phyloP scores from a whole-genome alignment of 2,329 filamentous ascomycete species.

The Cadophora gregata region DNA sequence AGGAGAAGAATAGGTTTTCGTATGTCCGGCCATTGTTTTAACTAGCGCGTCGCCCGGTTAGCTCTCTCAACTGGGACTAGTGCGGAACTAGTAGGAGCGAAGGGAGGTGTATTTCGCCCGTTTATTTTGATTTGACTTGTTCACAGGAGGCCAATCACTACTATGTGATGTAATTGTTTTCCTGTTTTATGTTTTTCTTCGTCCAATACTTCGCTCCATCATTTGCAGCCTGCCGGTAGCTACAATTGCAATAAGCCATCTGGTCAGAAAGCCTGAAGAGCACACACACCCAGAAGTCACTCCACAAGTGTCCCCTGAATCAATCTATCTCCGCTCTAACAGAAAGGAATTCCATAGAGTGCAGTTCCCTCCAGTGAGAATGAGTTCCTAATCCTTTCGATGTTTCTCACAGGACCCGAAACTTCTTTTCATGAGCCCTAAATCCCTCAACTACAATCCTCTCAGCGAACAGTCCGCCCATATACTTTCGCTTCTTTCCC shows the following conservation, averaged over 20 bases:
- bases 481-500: not conserved
- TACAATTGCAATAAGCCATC: no score
- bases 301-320: no score
- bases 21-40: not conserved
- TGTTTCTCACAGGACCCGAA: not conserved
- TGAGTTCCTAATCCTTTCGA: not conserved
- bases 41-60: not conserved
- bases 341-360: not conserved
- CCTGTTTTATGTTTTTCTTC: no score
- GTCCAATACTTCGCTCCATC: no score
- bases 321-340: not conserved
- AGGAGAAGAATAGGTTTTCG: not conserved
- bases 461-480: not conserved
- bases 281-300: no score
- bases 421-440: not conserved
- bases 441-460: not conserved
- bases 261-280: no score
- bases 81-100: not conserved
- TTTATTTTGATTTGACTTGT: not conserved
- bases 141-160: no score
- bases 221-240: no score
- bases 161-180: no score
- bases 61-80: not conserved
- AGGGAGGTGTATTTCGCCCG: not conserved
- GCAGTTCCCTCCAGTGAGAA: not conserved